Base-by-base conservation (phyloP, 2,329 filamentous ascomycete genomes). In the Aspergillus clavatus region DNA sequence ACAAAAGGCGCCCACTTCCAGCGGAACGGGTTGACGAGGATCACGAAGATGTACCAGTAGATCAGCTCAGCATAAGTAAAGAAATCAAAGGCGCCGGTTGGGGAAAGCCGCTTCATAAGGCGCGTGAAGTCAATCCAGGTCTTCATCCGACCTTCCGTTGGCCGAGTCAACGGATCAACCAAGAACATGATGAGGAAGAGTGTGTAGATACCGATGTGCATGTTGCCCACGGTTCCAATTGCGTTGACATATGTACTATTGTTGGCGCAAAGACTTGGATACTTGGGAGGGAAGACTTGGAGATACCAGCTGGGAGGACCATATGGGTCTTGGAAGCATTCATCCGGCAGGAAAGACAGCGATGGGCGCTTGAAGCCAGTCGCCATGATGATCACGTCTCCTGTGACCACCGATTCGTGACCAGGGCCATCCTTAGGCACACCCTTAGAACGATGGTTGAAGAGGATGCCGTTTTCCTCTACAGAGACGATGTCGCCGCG, bases 1-100 rank as follows among this genome's bases (percentile, higher is more conserved):
- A 94, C 87, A 61, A 94, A 94, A 0, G 83, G 62, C 0, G 84
- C 86, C 89, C 88, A 94, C 72, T 94, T 94, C 87, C 88, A 94
- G 7, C 88, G 73, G 66, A 94, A 94, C 0, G 89, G 89, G 60
- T 94, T 94, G 57, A 93, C 77, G 4, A 77, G 71, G 33, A 91
- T 81, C 45, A 84, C 84, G 59, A 93, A 94, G 5, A 81, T 63
- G 54, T 91, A 93, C 89, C 88, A 94, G 74, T 87, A 94, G 4
- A 93, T 61, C 40, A 94, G 71, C 66, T 95, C 89, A 0, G 86
- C 76, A 58, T 94, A 94, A 0, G 89, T 94, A 63, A 94, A 93
- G 71, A 94, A 94, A 62, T 94, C 87, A 58, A 94, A 91, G 0
- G 87, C 87, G 0, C 80, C 82, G 0, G 81, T 87, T 0, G 88